Base-by-base conservation (phyloP, 257 asterid species). In the Oldenlandia corymbosa region DNA sequence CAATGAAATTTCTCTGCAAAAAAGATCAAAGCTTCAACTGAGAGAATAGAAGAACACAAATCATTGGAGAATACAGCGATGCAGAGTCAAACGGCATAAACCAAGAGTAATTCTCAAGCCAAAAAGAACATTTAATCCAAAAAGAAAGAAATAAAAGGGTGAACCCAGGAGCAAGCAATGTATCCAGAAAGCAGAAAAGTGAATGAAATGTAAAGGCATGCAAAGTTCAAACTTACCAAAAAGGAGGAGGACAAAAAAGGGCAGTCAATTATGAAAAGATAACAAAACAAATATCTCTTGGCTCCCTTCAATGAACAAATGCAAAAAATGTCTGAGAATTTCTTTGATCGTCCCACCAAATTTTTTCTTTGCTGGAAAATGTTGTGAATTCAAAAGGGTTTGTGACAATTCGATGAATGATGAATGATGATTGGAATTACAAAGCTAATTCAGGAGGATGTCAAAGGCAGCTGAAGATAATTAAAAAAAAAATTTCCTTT, bases 11-110 rank as follows among this genome's bases (percentile, higher is more conserved):
- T 55, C 84, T 68, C 83, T 83, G 71, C 70, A 62, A 11, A 76
- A 73, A 75, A 65, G 70, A 73, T 28, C n/a, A n/a, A n/a, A n/a
- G n/a, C n/a, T 69, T 70, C 61, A 58, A 78, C 88, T 86, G 85
- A 63, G 61, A 73, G 62, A 59, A 52, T 24, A 26, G 56, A n/a
- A 47, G 49, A 53, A 20, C 34, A 58, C 43, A 36, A 63, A 71
- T 72, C 55, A 67, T n/a, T n/a, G n/a, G n/a, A 62, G 46, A 45
- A 32, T 59, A 23, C 34, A 70, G 47, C 59, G 67, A 78, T 53
- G 36, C 32, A 57, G 41, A 53, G 17, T 36, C 55, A 74, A 79
- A 71, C 30, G 16, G 32, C 39, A 5, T 17, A 10, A 61, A 67
- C 34, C 56, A 68, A 66, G 62, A 65, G 42, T 46, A 63, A 48